Base-by-base conservation (phyloP, 768 basidiomycete species). In the Mycena crocata region DNA sequence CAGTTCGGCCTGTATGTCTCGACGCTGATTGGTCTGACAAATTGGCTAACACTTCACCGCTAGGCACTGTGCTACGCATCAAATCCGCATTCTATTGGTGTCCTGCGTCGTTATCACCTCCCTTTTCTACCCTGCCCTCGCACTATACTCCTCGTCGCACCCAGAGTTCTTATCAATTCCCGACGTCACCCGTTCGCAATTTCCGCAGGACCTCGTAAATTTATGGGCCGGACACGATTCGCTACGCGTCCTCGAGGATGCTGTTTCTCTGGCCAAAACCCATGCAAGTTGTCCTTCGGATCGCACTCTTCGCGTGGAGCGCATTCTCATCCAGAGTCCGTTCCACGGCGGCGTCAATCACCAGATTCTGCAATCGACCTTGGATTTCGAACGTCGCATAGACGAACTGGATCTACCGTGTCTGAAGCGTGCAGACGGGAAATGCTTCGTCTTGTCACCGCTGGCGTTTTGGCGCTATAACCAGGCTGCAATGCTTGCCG, bases 1-100 rank as follows among this genome's bases (percentile, higher is more conserved):
- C 86, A 86, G 54, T 93, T 94, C 74, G 93, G 93, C 80, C 82
- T 94, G 93, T 94, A 79, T 75, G 93, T 88, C 56, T 40, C 62
- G 46, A 26, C 52, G 48, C 23, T 31, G 49, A 65, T 57, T 39
- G 23, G 67, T 63, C 52, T 64, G 66, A 64, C 61, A 17, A 60
- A 37, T 49, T 32, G 44, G 55, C 71, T 31, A 68, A 46, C 58
- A 54, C 21, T 64, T 50, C n/a, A 48, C 32, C 31, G 31, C 13
- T 45, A 95, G 94, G 63, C 94, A 95, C 75, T 95, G 94, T 73
- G 93, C 94, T 67, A 93, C 91, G 2, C 93, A 95, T 78, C 95
- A 95, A 78, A 93, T 94, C 60, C 89, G 93, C 57, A 89, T 96
- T 52, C 93, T 96, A 76, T 86, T 96, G 70, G 90, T 95, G 66